Conservation (phyloP, 225 moss, liverwort and hornwort species). For the Rhytidiadelphus loreus region DNA sequence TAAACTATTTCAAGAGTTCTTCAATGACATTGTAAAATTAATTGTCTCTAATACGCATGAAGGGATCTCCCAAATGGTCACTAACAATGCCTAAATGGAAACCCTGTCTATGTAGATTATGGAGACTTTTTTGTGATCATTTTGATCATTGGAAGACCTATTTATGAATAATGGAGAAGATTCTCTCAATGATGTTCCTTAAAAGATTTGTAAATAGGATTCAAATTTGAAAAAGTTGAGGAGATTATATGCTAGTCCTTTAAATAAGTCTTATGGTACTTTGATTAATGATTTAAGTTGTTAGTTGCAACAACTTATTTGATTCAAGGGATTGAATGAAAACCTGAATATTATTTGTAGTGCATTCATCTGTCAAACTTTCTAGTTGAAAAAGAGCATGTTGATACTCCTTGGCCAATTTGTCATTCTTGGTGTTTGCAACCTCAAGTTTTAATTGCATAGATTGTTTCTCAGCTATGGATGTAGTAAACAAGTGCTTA, state of each 20-base stretch:
- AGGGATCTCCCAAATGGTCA: background rate
- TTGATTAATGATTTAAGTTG: background rate
- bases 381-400: constrained; percentile 30
- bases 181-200: too few relatives aligned
- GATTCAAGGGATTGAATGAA: background rate
- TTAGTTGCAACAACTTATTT: background rate
- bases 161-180: too few relatives aligned
- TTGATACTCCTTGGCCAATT: constrained; percentile 20
- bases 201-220: too few relatives aligned
- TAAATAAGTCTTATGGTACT: too few relatives aligned
- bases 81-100: rapidly evolving
- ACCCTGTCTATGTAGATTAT: background rate
- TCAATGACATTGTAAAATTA: background rate
- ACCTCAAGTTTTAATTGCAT: constrained; percentile 22
- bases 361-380: constrained; percentile 11
- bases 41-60: too few relatives aligned
- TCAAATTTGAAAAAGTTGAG: background rate
- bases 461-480: constrained; percentile 20
- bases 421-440: constrained; percentile 12
- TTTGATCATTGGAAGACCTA: background rate
- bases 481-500: background rate
- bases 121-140: background rate
- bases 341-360: constrained; percentile 20
- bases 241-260: background rate
- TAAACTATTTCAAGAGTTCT: rapidly evolving